phyloP scores from a whole-genome alignment of 495 filamentous ascomycete genomes.

The Xylaria venustula region DNA sequence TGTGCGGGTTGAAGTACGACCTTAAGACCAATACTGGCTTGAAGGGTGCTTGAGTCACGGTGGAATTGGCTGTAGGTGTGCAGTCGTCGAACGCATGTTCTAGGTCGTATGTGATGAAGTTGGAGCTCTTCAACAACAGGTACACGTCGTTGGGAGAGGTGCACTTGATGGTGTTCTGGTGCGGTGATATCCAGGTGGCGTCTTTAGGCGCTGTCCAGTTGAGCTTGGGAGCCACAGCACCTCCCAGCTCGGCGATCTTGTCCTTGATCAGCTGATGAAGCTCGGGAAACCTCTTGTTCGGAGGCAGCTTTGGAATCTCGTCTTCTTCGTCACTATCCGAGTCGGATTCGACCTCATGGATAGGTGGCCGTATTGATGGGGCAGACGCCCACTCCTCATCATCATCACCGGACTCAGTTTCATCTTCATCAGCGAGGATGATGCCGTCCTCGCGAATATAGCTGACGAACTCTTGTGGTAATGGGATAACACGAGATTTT shows the following conservation, averaged over 20 bases:
- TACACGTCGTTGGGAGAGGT: conserved; percentile 86
- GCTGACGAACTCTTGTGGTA: conserved; percentile 69
- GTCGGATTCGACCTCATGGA: conserved; percentile 38
- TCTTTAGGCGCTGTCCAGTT: conserved; percentile 98
- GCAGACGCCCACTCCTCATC: conserved; percentile 47
- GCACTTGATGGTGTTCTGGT: conserved; percentile 88
- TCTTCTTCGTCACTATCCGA: conserved; percentile 40
- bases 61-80: conserved; percentile 29
- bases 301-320: conserved; percentile 32
- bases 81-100: conserved; percentile 90
- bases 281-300: conserved; percentile 55
- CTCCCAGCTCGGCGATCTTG: conserved; percentile 75
- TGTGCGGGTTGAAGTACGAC: conserved; percentile 82
- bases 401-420: conserved; percentile 35
- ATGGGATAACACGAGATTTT: conserved; percentile 78
- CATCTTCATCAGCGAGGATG: conserved; percentile 66
- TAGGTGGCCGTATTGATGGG: conserved; percentile 28
- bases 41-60: conserved; percentile 51
- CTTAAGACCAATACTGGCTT: conserved; percentile 67
- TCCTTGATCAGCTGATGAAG: conserved; percentile 73
- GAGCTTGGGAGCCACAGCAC: conserved; percentile 83
- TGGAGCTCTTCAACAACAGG: conserved; percentile 84
- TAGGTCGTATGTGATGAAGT: conserved; percentile 91
- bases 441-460: conserved; percentile 95
- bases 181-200: conserved; percentile 87